Conservation (phyloP, 2,329 filamentous ascomycete genomes). For the Hypoxylon sp. region DNA sequence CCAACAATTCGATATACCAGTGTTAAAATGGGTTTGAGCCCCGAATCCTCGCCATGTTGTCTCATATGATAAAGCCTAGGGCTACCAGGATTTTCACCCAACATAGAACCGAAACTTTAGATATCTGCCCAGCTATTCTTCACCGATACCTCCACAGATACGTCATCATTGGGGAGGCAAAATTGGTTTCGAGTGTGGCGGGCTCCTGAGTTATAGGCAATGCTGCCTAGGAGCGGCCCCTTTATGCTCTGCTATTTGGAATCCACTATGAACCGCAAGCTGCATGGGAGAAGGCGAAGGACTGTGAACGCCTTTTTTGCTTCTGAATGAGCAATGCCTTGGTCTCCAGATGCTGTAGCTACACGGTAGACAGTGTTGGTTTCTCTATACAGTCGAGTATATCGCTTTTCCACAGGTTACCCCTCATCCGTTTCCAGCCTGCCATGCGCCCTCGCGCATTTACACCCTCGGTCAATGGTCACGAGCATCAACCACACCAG, state of each 20-base stretch:
- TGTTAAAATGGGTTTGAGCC: background rate
- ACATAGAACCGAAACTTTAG: background rate
- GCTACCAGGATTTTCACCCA: background rate
- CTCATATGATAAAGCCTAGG: background rate
- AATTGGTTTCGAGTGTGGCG: background rate
- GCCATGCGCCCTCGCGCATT: background rate
- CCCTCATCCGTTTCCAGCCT: background rate
- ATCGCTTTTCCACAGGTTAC: background rate
- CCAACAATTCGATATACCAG: background rate
- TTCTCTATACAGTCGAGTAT: background rate
- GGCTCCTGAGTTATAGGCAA: background rate
- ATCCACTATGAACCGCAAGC: background rate
- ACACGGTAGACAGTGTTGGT: background rate
- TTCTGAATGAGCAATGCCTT: background rate
- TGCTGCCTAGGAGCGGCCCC: background rate
- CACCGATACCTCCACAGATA: background rate
- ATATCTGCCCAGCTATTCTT: background rate
- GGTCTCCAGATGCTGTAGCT: background rate
- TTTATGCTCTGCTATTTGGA: background rate
- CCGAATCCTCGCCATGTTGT: background rate
- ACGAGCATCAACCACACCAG: background rate
- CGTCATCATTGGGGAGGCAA: background rate
- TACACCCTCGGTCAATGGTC: background rate
- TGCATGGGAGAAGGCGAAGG: background rate
- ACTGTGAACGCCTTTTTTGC: background rate